Percentiles rank a stretch among this genome's conserved stretches.
Conservation (phyloP, 139 green algal species). For the Chlorella sp. region DNA sequence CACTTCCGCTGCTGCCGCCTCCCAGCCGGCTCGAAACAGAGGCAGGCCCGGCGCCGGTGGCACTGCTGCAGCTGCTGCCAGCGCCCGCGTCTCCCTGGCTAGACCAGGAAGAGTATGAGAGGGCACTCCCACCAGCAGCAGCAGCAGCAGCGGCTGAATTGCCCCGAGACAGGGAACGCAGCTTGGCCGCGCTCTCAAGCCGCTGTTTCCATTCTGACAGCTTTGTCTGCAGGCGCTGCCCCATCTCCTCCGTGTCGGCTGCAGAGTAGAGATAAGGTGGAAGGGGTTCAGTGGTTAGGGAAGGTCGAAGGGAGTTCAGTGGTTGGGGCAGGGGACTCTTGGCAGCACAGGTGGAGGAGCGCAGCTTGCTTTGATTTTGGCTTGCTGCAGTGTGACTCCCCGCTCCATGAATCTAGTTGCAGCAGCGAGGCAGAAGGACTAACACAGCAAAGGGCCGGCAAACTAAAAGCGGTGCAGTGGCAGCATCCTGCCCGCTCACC, state of each 20-base stretch:
- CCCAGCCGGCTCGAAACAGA: background rate
- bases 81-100: background rate
- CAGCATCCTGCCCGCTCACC: background rate
- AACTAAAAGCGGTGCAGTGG: too few relatives aligned
- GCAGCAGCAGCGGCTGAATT: too few relatives aligned
- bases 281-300: background rate
- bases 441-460: too few relatives aligned
- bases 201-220: slow-evolving; percentile 1
- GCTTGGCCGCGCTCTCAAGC: slow-evolving; percentile 16
- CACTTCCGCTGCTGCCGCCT: background rate
- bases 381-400: background rate
- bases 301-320: background rate
- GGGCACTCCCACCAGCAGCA: background rate
- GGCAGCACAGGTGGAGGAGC: background rate
- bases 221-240: background rate
- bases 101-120: background rate
- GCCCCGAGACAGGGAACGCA: background rate
- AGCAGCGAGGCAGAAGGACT: too few relatives aligned
- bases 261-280: too few relatives aligned
- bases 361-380: background rate
- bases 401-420: too few relatives aligned
- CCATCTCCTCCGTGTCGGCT: background rate
- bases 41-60: too few relatives aligned
- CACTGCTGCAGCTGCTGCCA: background rate
- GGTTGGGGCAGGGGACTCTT: too few relatives aligned